Base-by-base conservation (phyloP, 495 filamentous ascomycete species). In the Paragyromitra xinjiangensis region DNA sequence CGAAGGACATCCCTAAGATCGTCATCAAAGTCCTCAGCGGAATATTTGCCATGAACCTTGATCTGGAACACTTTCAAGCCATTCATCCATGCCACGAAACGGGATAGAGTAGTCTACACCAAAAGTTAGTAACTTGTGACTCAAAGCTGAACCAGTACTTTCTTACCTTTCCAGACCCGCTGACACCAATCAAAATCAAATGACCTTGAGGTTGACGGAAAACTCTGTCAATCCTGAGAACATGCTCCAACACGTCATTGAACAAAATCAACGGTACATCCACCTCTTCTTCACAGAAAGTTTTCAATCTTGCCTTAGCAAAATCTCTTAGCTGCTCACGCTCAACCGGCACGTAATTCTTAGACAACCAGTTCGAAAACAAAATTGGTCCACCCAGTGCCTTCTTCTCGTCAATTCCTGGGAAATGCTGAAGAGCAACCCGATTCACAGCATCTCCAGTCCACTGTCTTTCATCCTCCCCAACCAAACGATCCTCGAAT, bases 1-100 rank as follows among this genome's bases (percentile, higher is more conserved):
- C 96, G 92, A 22, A 99, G 90, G 12, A 99, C 94, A 82, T 93
- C 95, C 66, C 96, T 88, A 8, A 99, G 86, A 84, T 99, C 95
- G 59, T 99, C 96, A 82, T 99, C 95, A 83, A 99, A 99, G 85
- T 99, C 95, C 83, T 97, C 95, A 12, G 93, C 93, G 29, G 95
- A 97, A 83, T 99, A 99, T 83, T 94, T 98, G 55, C 95, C 95
- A 82, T 99, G 95, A 0, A 99, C 95, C 86, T 98, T 99, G 87
- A 99, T 98, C 84, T 99, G 95, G 87, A 97, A 98, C 59, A 98
- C 94, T 84, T 95, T 97, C 81, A 99, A 86, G 61, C 95, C 95
- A 82, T 99, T 99, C 95, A 99, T 99, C 95, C 95, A 99, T 45
- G 95, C 95, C 73, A 98, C 95, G 80, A 99, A 99, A 67, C 96